Percentiles rank a stretch among this genome's conserved stretches.
Evolutionary conservation across 169 alveolate species (phyloP).

Genomic region (Amoebophrya sp.): DNA sequence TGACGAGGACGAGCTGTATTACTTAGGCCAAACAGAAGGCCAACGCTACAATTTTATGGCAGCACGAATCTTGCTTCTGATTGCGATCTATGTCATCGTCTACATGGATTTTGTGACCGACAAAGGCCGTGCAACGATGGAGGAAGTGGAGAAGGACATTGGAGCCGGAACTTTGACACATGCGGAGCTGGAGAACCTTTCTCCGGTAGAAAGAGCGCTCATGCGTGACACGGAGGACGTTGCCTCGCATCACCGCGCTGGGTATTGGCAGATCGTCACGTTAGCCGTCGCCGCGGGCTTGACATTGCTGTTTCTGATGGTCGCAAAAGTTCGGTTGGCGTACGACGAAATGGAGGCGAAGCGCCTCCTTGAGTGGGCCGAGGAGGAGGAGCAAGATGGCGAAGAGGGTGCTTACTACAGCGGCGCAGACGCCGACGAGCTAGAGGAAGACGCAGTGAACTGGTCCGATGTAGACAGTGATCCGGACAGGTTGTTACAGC

Average conservation of each 20-base stretch:
- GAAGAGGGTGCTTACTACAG: background rate
- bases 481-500: background rate
- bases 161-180: background rate
- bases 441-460: too few species aligned
- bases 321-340: background rate
- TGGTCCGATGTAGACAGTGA: background rate
- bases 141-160: background rate
- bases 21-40: background rate
- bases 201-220: background rate
- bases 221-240: background rate
- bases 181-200: background rate
- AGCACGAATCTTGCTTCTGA: background rate
- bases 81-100: background rate
- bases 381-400: background rate
- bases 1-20: background rate
- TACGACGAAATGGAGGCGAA: background rate
- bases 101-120: background rate
- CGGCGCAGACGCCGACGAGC: too few species aligned
- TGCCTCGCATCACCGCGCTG: background rate
- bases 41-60: background rate
- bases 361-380: background rate
- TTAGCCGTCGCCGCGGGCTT: background rate
- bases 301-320: background rate
- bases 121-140: background rate
- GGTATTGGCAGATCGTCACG: background rate